Base-by-base conservation (phyloP, 257 asterid genomes). In the Phtheirospermum japonicum region DNA sequence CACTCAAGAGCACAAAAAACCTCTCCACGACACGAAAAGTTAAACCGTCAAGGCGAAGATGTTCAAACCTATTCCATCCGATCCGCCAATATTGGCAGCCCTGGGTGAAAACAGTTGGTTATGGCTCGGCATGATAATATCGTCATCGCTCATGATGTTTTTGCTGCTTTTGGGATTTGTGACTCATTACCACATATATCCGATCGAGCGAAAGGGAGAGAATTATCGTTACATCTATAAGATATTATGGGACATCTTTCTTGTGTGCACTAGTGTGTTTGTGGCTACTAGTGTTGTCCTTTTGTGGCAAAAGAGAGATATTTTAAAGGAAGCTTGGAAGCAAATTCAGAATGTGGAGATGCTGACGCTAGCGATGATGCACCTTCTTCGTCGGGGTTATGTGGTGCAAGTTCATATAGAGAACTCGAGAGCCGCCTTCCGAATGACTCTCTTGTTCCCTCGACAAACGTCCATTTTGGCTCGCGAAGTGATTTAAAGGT, bases 391-490 rank as follows among this genome's bases (percentile, higher is more conserved):
- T 76, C 85, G 6, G 83, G 85, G 82, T 16, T 71, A 31, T 32
- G 74, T 9, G 60, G 52, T n/a, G n/a, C n/a, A n/a, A n/a, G n/a
- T 18, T 49, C 54, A 0, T 91, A 72, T 10, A 71, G 76, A 46
- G 89, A 86, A 49, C 68, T 83, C 2, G 91, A 86, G 77, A 81
- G n/a, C n/a, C n/a, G 83, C 73, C 75, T 86, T 42, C 91, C 89
- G n/a, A 72, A 71, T 13, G 85, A 79, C 33, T 74, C 89, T 50
- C 75, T 86, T 16, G 86, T 66, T 26, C 81, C 76, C 64, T 78
- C 76, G n/a, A 86, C 89, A 8, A 76, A 72, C 3, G 76, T 82
- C 61, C 89, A 81, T 59, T 83, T 70, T 46, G 93, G 89, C 10
- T 61, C 72, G 14, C 75, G 91, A 51, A 87, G 89, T 49, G 87